Percentiles rank a stretch among this genome's conserved stretches.
Evolutionary conservation across 2,329 filamentous ascomycete genomes (phyloP).

Genomic region (Phyllosticta ampelicida): DNA sequence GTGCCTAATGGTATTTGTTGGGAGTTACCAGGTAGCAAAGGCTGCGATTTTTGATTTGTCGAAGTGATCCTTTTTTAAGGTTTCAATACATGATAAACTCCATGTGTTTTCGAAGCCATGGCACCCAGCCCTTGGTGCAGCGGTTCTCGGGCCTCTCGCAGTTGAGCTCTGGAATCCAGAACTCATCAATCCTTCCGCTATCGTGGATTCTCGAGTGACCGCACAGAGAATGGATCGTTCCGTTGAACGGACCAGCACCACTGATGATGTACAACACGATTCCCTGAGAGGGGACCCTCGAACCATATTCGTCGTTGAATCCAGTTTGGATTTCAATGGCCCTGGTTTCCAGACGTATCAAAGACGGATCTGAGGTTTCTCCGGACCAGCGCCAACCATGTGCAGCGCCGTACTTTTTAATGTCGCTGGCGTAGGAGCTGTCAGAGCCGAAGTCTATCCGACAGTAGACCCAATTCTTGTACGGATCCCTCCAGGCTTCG

Average conservation of each 20-base stretch:
- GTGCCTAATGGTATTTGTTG: no score
- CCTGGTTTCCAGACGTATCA: neutral
- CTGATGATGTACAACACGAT: neutral
- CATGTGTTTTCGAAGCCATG: neutral
- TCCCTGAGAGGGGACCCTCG: neutral
- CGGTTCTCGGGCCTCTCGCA: neutral
- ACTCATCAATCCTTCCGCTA: neutral
- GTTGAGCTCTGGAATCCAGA: neutral
- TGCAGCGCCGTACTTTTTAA: neutral
- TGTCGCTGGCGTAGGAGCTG: neutral
- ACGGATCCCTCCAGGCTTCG: neutral
- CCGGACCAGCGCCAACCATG: neutral
- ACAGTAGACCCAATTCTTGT: neutral
- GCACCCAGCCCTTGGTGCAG: neutral
- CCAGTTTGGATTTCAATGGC: neutral
- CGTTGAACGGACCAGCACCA: neutral
- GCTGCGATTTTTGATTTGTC: no score
- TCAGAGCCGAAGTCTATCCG: neutral
- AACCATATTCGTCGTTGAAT: neutral
- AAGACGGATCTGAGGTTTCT: neutral
- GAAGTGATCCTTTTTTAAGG: no score
- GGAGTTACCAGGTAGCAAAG: no score
- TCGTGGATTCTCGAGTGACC: neutral
- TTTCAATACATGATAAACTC: no score
- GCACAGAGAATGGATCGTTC: neutral